Evolutionary conservation across 208 protist species (phyloP).

Genomic region (Trypanosomatidae sp.): DNA sequence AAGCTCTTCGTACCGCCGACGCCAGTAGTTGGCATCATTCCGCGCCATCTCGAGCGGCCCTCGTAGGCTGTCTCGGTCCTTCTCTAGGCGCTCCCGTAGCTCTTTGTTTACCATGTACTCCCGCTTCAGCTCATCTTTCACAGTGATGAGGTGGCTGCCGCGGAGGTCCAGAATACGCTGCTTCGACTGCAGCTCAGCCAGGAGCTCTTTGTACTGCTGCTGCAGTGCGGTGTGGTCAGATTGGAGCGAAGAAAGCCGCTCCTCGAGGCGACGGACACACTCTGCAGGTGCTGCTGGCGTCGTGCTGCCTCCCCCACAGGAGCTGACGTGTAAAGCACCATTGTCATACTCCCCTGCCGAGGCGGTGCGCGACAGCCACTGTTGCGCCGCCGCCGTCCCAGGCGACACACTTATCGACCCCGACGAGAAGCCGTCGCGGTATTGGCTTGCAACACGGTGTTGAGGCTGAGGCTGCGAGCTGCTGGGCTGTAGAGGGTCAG

Average conservation of each 20-base stretch:
- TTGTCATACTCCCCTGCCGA: slow-evolving; percentile 7
- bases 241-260: slow-evolving; percentile 22
- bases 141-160: slow-evolving; percentile 68
- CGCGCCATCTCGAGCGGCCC: slow-evolving; percentile 44
- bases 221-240: slow-evolving; percentile 31
- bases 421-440: not conserved
- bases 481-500: not conserved
- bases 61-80: slow-evolving; percentile 37
- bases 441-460: not conserved
- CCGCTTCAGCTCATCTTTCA: slow-evolving; percentile 65
- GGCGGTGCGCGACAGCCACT: slow-evolving; percentile 12
- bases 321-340: not conserved
- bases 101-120: slow-evolving; percentile 50
- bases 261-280: slow-evolving; percentile 33
- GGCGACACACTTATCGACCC: slow-evolving; percentile 2
- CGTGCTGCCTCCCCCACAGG: not conserved
- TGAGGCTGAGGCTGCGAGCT: slow-evolving; percentile 1
- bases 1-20: slow-evolving; percentile 62
- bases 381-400: slow-evolving; percentile 10
- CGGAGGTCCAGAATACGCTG: slow-evolving; percentile 52
- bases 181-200: slow-evolving; percentile 60
- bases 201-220: slow-evolving; percentile 36
- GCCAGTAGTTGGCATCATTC: slow-evolving; percentile 71
- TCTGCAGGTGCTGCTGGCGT: slow-evolving; percentile 20
- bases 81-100: slow-evolving; percentile 46